These are phyloP conservation scores for Solanum peruvianum DNA, from an alignment of 257 asterid species.

Conservation along the genomic window DNA sequence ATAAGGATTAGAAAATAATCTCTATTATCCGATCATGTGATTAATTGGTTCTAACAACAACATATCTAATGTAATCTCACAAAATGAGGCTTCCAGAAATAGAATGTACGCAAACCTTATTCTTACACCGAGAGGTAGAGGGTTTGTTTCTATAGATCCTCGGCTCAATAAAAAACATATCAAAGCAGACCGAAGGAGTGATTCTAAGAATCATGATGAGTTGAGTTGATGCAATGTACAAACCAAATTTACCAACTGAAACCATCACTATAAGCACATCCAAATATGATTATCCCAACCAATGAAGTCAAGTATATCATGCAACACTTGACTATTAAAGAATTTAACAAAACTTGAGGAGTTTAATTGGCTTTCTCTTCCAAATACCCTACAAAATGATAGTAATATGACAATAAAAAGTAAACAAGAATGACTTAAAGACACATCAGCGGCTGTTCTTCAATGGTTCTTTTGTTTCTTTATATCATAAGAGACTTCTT, in stretches of 20 bases:
- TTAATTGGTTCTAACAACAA: too few species aligned
- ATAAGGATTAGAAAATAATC: too few species aligned
- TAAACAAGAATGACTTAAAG: constrained; percentile 4
- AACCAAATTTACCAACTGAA: neutral
- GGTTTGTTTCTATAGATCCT: too few species aligned
- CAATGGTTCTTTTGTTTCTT: neutral
- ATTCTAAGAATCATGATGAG: neutral
- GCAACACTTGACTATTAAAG: neutral
- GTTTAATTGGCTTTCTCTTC: constrained; percentile 13
- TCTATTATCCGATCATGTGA: too few species aligned
- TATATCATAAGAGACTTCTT: neutral
- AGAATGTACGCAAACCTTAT: too few species aligned
- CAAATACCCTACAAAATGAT: constrained; percentile 3
- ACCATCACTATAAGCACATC: neutral
- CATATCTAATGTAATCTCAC: too few species aligned
- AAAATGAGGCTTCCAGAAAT: too few species aligned
- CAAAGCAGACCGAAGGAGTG: neutral
- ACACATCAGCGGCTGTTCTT: constrained; percentile 6
- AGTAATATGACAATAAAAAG: constrained; percentile 2
- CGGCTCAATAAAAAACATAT: neutral
- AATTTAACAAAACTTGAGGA: constrained; percentile 15
- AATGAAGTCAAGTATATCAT: neutral
- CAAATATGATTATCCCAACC: neutral
- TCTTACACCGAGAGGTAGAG: too few species aligned
- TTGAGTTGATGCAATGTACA: neutral